These are phyloP conservation scores for Cercospora zeina DNA, from an alignment of 2,329 filamentous ascomycete species.

Conservation along the genomic window DNA sequence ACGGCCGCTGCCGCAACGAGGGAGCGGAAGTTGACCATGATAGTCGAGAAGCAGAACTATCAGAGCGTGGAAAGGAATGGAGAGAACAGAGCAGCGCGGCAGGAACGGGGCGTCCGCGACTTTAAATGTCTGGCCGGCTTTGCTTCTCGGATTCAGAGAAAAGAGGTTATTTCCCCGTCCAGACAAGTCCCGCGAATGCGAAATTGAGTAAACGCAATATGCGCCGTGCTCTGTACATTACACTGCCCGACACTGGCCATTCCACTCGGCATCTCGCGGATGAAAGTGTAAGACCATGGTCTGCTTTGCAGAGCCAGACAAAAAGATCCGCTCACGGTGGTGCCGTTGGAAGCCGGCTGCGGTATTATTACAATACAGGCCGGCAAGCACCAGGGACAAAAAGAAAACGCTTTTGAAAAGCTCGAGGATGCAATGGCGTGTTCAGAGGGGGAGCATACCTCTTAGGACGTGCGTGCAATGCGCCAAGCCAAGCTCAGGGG, in stretches of 20 bases:
- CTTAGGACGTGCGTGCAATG: no score
- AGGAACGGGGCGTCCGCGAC: background rate
- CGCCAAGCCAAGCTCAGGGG: no score
- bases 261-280: background rate
- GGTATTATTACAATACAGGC: background rate
- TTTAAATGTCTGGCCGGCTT: background rate
- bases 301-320: background rate
- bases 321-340: background rate
- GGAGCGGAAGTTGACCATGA: background rate
- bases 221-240: background rate
- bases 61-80: background rate
- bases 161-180: background rate
- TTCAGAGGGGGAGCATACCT: no score
- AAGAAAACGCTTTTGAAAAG: no score
- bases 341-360: background rate
- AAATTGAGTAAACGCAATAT: background rate
- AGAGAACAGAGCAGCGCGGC: background rate
- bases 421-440: no score
- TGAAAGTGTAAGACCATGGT: background rate
- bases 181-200: background rate
- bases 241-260: background rate
- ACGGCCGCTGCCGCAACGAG: background rate
- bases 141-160: no score
- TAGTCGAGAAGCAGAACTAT: background rate
- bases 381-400: background rate